phyloP scores from a whole-genome alignment of 306 rosid genomes.

The Alnus glutinosa region DNA sequence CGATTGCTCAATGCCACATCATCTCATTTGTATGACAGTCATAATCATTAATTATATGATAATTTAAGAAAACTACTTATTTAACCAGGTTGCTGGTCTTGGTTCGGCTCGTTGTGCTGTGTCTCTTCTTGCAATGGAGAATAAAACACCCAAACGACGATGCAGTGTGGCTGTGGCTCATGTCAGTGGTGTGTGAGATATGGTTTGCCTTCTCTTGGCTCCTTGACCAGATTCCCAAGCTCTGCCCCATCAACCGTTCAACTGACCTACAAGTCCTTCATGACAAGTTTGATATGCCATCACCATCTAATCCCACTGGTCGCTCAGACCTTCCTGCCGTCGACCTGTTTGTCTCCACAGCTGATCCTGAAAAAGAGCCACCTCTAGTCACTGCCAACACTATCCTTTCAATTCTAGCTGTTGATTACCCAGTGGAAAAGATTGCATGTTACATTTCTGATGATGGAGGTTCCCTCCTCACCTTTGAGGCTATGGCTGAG shows the following conservation, averaged over 20 bases:
- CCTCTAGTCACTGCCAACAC: slow-evolving; percentile 92
- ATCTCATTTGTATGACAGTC: too few species aligned
- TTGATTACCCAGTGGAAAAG: slow-evolving; percentile 90
- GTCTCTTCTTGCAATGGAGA: slow-evolving; percentile 84
- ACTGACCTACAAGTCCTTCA: slow-evolving; percentile 73
- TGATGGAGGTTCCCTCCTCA: slow-evolving; percentile 85
- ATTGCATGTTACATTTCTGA: slow-evolving; percentile 83
- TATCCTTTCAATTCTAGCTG: slow-evolving; percentile 79
- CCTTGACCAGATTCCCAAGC: slow-evolving; percentile 85
- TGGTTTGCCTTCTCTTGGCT: slow-evolving; percentile 98
- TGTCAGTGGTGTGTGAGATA: slow-evolving; percentile 83
- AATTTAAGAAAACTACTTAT: background rate
- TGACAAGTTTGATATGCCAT: slow-evolving; percentile 67
- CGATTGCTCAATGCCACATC: too few species aligned
- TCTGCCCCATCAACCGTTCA: slow-evolving; percentile 72
- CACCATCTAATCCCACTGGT: slow-evolving; percentile 53
- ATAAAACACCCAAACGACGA: slow-evolving; percentile 65
- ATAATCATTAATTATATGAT: background rate
- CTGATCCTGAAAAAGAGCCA: slow-evolving; percentile 93
- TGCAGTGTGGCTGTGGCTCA: slow-evolving; percentile 77
- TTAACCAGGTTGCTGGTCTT: slow-evolving; percentile 54
- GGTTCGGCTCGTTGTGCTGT: slow-evolving; percentile 57
- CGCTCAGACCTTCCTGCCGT: slow-evolving; percentile 53
- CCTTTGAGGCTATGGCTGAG: slow-evolving; percentile 86
- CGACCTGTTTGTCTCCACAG: slow-evolving; percentile 84